These are phyloP conservation scores for Chaetomiaceae sp. DNA, from an alignment of 2,329 filamentous ascomycete genomes.

Conservation along the genomic window DNA sequence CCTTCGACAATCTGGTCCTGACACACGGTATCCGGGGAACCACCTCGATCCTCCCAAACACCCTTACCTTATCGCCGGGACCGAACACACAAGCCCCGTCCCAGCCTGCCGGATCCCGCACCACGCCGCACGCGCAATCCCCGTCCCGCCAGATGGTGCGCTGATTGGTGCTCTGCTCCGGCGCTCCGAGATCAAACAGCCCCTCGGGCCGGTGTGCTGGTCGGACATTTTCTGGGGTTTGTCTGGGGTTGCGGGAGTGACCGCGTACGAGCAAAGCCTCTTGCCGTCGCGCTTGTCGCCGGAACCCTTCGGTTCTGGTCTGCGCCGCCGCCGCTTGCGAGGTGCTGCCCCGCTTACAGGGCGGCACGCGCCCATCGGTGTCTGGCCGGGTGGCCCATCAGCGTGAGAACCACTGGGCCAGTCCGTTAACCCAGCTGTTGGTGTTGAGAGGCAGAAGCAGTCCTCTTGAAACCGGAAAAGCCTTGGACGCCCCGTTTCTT, in stretches of 20 bases:
- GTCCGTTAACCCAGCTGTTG: not conserved
- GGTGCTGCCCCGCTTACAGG: constrained; percentile 11
- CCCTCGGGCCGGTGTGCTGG: constrained; percentile 20
- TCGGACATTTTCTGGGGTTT: constrained; percentile 24
- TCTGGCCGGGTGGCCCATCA: constrained; percentile 3
- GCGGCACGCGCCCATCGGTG: constrained; percentile 2
- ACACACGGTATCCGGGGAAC: constrained; percentile 27
- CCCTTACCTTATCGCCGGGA: constrained; percentile 32
- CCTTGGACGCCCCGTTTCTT: not conserved
- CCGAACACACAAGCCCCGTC: constrained; percentile 25
- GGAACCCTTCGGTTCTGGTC: not conserved
- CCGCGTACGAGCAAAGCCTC: constrained; percentile 6
- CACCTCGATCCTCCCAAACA: constrained; percentile 30
- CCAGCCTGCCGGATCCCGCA: constrained; percentile 36
- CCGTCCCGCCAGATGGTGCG: constrained; percentile 30
- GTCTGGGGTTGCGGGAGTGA: not conserved
- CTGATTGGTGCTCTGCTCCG: constrained; percentile 36
- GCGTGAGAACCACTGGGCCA: constrained; percentile 9
- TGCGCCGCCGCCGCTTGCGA: constrained; percentile 1
- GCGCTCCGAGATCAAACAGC: constrained; percentile 20
- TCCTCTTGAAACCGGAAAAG: not conserved
- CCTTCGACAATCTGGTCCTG: constrained; percentile 26
- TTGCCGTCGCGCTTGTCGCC: constrained; percentile 6
- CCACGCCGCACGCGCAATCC: constrained; percentile 32
- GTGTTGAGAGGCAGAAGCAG: not conserved